Conservation (phyloP, 1,284 basidiomycete genomes). For the Tremellales sp. region DNA sequence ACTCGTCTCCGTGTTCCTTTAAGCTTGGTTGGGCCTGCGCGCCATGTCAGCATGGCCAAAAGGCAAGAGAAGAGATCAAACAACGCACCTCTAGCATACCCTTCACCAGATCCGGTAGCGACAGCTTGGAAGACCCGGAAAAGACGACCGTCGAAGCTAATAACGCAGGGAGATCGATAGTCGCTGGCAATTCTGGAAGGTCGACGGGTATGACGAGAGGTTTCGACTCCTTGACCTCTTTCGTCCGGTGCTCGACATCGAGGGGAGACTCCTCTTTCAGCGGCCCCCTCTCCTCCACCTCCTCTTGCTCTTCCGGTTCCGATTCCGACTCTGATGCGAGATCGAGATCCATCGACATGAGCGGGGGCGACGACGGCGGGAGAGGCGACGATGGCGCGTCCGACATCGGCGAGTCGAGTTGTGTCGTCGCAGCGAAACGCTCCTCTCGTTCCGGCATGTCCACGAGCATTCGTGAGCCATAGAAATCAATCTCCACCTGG, state of each 20-base stretch:
- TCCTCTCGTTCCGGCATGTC: too few species aligned
- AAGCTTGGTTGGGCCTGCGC: slow-evolving; percentile 43
- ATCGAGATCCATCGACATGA: slow-evolving; percentile 4
- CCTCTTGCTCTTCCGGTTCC: slow-evolving; percentile 6
- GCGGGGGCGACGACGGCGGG: background rate
- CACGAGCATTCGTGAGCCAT: slow-evolving; percentile 32
- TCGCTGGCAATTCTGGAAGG: slow-evolving; percentile 15
- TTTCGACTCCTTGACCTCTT: slow-evolving; percentile 5
- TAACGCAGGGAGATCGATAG: slow-evolving; percentile 43
- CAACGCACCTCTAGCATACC: slow-evolving; percentile 45
- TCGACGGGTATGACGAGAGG: too few species aligned
- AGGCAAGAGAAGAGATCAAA: background rate
- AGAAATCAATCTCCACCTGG: slow-evolving; percentile 38
- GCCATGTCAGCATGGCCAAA: slow-evolving; percentile 1
- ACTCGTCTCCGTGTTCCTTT: slow-evolving; percentile 34
- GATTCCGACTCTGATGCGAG: slow-evolving; percentile 14
- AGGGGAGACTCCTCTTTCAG: slow-evolving; percentile 2
- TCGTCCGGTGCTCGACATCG: background rate
- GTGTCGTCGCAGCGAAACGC: background rate
- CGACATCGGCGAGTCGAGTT: slow-evolving; percentile 8
- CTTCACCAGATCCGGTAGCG: slow-evolving; percentile 46
- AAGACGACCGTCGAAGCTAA: slow-evolving; percentile 49
- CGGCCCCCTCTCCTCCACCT: slow-evolving; percentile 6
- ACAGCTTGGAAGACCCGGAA: slow-evolving; percentile 46
- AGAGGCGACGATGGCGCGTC: slow-evolving; percentile 19